Base-by-base conservation (phyloP, 2,329 filamentous ascomycete species). In the Kalmusia sp. region DNA sequence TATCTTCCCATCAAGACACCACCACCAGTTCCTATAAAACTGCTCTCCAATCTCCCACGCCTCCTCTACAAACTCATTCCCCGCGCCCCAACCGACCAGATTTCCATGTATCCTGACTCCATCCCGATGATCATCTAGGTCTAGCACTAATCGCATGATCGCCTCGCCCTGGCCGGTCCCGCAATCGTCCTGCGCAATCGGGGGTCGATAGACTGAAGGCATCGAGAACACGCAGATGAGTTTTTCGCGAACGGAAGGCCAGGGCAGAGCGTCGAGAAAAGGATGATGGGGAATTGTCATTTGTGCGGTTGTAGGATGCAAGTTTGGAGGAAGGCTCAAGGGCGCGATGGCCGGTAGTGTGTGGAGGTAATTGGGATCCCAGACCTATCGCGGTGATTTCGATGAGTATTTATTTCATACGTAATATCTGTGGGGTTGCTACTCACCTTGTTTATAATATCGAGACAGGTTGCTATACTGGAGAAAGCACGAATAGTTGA, bases 1-100 rank as follows among this genome's bases (percentile, higher is more conserved):
- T 14, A 86, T 77, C 9, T 74, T 72, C 7, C 75, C 65, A 61
- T 87, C 84, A 63, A 87, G 82, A 30, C 84, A 68, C 69, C 84
- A 86, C 83, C 83, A 87, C 84, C 84, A 87, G 34, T 79, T 76
- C 67, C 81, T 77, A 66, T 85, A 86, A 19, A 86, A 69, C n/a
- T 78, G 62, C 67, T 86, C 82, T 1, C 84, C 83, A 11, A 86
- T 76, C 65, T 87, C 84, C 83, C 84, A 87, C 25, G 73, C 75
- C 21, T 67, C 64, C 5, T 76, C 70, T 43, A 82, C 75, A 55
- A 79, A 82, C 17, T 82, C 79, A 55, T 84, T 80, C 0, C 57
- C 70, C 63, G 4, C 80, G 79, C 65, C 77, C 81, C 55, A 87
- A 76, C 11, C 79, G 66, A 46, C 52, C 17, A 51, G 40, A 33